Evolutionary conservation across 805 yeast species (phyloP), one percentile per base, ranked within the genome.

Genomic region (Helenozyma rhizophorensis): DNA sequence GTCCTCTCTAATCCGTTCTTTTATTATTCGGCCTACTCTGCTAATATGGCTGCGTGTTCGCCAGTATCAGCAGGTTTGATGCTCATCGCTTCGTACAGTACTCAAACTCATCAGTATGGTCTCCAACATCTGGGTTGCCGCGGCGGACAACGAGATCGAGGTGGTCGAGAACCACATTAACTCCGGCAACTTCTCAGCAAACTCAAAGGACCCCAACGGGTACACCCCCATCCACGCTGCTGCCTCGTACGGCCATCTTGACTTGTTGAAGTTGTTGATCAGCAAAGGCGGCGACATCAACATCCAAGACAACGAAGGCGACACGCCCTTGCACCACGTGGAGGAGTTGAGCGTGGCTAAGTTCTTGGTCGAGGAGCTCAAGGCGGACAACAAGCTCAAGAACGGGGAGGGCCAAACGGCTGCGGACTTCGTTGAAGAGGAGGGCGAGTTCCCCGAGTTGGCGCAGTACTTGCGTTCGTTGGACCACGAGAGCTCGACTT

Each of bases 191-290:
- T 67, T 64, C 42, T 69, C 79, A 3, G 75, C 96, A 3, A 82
- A 86, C 50, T 72, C 82, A 6, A 76, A 80, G 42, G 99, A 93
- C 56, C 83, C 85, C 1, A 86, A 89, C 50, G 99, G 99, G 1
- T 93, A 94, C 59, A 90, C 97, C 0, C 95, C 98, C 6, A 72
- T 93, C 9, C 99, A 93, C 56, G 99, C 99, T 1, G 97, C 98
- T 1, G 95, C 94, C 2, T 83, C 97, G 1, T 93, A 93, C 57
- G 90, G 90, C 7, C 89, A 90, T 53, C 47, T 61, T 2, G 88
- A 82, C 8, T 63, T 93, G 24, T 62, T 93, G 23, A 56, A 62
- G 36, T 74, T 71, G 42, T 65, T 87, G 28, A 56, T 83, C 4
- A 54, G 60, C 13, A 46, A 60, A 13, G 84, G 84, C 7, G 97